Conservation (phyloP, 2,329 filamentous ascomycete species). For the Onygenales sp. region DNA sequence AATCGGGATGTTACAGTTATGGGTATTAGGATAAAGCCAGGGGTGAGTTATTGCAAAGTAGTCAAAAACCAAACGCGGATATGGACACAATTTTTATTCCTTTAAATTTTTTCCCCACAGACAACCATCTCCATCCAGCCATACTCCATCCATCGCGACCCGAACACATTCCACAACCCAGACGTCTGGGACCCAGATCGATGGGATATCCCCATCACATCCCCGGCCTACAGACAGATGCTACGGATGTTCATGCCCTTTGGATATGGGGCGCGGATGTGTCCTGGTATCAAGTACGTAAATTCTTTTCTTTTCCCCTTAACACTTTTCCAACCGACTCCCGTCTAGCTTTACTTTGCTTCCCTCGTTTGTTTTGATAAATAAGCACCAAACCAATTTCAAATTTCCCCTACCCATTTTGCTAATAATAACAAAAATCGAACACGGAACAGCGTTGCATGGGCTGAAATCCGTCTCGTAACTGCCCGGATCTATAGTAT, state of each 20-base stretch:
- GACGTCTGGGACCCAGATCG: slow-evolving; percentile 45
- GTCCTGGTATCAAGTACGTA: slow-evolving; percentile 17
- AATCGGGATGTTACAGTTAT: slow-evolving; percentile 8
- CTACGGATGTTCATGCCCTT: slow-evolving; percentile 46
- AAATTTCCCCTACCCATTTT: not conserved
- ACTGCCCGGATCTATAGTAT: slow-evolving; percentile 10
- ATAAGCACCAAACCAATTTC: no score
- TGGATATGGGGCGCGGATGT: slow-evolving; percentile 43
- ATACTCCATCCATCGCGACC: slow-evolving; percentile 41
- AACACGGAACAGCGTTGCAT: slow-evolving; percentile 8
- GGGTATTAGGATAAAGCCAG: slow-evolving; percentile 10
- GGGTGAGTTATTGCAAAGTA: slow-evolving; percentile 4
- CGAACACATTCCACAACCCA: slow-evolving; percentile 40
- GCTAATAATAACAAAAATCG: not conserved
- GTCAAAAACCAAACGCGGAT: not conserved
- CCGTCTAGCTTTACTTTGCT: not conserved
- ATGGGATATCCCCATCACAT: slow-evolving; percentile 45
- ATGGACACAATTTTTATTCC: not conserved
- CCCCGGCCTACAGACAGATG: slow-evolving; percentile 42
- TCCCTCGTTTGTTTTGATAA: not conserved
- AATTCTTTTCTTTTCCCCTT: not conserved
- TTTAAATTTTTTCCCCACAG: not conserved
- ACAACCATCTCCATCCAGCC: slow-evolving; percentile 10
- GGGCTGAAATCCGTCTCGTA: slow-evolving; percentile 10
- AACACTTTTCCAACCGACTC: not conserved